phyloP scores from a whole-genome alignment of 805 yeast genomes.

The Zygosaccharomyces bisporus region DNA sequence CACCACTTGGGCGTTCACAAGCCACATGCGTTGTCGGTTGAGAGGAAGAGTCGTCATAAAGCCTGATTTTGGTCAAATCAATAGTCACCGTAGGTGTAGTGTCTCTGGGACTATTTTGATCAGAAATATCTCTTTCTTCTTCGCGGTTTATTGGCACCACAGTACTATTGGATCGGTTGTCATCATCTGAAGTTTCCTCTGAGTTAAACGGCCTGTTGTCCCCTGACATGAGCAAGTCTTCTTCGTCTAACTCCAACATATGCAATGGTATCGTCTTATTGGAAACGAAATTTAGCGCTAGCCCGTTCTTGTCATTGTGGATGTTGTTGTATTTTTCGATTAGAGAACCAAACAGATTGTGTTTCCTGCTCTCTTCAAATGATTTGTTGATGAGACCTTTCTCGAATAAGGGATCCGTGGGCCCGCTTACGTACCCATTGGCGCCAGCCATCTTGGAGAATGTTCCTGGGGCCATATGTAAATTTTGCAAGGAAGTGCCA shows the following conservation, averaged over 20 bases:
- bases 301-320: conserved; percentile 18
- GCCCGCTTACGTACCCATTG: conserved; percentile 6
- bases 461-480: conserved; percentile 23
- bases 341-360: conserved; percentile 19
- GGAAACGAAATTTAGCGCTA: conserved; percentile 25
- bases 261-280: conserved; percentile 16
- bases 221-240: conserved; percentile 34
- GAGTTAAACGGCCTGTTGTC: conserved; percentile 11
- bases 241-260: conserved; percentile 30
- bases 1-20: not conserved
- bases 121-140: conserved; percentile 6
- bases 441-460: conserved; percentile 22
- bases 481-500: conserved; percentile 25
- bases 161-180: conserved; percentile 14
- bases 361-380: conserved; percentile 28
- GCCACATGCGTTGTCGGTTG: not conserved
- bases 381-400: conserved; percentile 30
- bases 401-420: conserved; percentile 22
- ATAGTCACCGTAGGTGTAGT: not conserved
- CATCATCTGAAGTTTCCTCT: conserved; percentile 18
- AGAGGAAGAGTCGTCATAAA: conserved; percentile 3
- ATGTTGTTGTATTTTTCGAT: conserved; percentile 12
- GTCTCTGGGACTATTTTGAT: not conserved
- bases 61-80: conserved; percentile 4
- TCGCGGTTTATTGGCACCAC: conserved; percentile 13